These are phyloP conservation scores for Aurifilum marmelostoma DNA, from an alignment of 2,329 filamentous ascomycete genomes.

Conservation along the genomic window DNA sequence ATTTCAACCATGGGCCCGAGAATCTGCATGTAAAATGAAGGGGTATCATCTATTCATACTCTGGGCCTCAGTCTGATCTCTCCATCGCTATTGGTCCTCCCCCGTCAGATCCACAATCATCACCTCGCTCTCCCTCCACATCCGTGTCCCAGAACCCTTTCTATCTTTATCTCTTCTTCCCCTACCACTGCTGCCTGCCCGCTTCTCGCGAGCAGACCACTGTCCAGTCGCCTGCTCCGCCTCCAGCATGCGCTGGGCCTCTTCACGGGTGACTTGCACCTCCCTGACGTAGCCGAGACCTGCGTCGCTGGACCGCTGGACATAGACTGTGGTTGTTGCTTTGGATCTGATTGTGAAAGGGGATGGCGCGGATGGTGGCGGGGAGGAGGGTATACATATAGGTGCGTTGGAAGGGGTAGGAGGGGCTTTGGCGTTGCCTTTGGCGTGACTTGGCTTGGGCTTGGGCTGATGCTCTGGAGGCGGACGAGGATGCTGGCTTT, in stretches of 20 bases:
- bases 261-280: slow-evolving; percentile 32
- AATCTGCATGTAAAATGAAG: neutral
- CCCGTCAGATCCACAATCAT: slow-evolving; percentile 34
- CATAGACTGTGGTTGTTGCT: slow-evolving; percentile 33
- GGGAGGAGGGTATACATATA: neutral
- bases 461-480: neutral
- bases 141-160: slow-evolving; percentile 9
- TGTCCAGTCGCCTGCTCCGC: slow-evolving; percentile 3
- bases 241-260: slow-evolving; percentile 31
- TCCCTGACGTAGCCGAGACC: slow-evolving; percentile 36
- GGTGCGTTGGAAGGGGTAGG: neutral
- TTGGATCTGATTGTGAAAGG: neutral
- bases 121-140: slow-evolving; percentile 33
- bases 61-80: neutral
- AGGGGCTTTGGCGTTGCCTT: neutral
- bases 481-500: neutral
- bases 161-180: too few relatives aligned
- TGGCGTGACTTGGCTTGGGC: neutral
- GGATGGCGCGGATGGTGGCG: neutral
- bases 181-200: neutral
- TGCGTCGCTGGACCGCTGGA: slow-evolving; percentile 33
- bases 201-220: slow-evolving; percentile 1
- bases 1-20: too few relatives aligned
- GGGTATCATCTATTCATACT: neutral
- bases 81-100: slow-evolving; percentile 27